These are phyloP conservation scores for Pelargonium fulgidum DNA, from an alignment of 441 rosid genomes.

Conservation along the genomic window DNA sequence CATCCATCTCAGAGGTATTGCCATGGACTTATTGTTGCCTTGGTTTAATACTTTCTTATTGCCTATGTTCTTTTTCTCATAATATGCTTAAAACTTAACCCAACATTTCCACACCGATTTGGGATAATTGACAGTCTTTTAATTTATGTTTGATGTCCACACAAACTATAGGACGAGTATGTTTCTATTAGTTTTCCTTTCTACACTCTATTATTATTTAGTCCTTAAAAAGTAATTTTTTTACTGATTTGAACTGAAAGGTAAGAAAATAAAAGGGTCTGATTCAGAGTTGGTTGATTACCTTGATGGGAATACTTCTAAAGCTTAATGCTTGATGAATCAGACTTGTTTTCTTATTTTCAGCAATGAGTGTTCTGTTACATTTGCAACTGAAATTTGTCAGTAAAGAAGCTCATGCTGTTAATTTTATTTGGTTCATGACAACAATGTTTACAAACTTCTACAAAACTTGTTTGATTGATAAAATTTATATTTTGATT, in stretches of 20 bases:
- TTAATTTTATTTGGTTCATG: too few species aligned
- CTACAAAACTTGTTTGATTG: neutral
- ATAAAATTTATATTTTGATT: neutral
- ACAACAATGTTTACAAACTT: too few species aligned
- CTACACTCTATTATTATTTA: neutral
- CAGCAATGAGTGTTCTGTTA: too few species aligned
- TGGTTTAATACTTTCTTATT: constrained; percentile 12
- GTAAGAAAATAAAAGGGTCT: too few species aligned
- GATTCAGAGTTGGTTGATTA: neutral
- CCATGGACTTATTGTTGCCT: constrained; percentile 14
- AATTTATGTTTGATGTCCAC: neutral
- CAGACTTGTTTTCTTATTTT: neutral
- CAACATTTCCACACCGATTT: neutral
- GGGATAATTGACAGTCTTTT: neutral
- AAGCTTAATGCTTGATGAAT: neutral
- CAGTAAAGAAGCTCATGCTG: too few species aligned
- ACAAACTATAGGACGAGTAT: neutral
- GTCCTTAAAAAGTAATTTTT: too few species aligned
- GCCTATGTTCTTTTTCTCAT: neutral
- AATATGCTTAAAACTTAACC: constrained; percentile 5
- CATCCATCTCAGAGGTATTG: constrained; percentile 83
- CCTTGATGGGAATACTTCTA: neutral
- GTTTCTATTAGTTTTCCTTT: neutral
- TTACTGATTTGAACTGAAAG: too few species aligned
- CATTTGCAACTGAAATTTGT: too few species aligned